Conservation (phyloP, 2,329 filamentous ascomycete genomes). For the Cercospora sp. region DNA sequence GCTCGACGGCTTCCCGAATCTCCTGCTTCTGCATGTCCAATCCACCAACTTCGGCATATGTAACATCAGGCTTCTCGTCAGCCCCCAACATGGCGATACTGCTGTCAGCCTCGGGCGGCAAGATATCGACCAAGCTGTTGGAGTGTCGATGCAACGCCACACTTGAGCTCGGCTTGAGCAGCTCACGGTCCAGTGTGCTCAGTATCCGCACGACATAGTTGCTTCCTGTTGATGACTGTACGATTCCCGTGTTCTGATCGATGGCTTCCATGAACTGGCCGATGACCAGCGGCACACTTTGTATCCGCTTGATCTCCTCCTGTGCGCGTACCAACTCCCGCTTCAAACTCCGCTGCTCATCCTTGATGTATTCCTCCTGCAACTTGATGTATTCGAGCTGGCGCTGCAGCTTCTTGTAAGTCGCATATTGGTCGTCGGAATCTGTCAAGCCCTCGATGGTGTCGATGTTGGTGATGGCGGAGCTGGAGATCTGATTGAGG, state of each 20-base stretch:
- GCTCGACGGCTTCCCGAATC: slow-evolving; percentile 94
- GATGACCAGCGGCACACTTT: slow-evolving; percentile 96
- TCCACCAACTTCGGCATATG: slow-evolving; percentile 95
- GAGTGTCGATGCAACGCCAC: slow-evolving; percentile 97
- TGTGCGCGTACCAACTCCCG: slow-evolving; percentile 94
- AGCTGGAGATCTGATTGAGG: slow-evolving; percentile 68
- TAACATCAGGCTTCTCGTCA: slow-evolving; percentile 97
- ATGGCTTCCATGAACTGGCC: slow-evolving; percentile 99
- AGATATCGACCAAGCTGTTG: slow-evolving; percentile 96
- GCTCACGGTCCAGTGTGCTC: slow-evolving; percentile 95
- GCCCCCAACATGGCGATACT: slow-evolving; percentile 97
- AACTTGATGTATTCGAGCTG: slow-evolving; percentile 97
- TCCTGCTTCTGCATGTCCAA: slow-evolving; percentile 99
- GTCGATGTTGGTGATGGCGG: slow-evolving; percentile 84
- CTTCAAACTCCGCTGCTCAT: slow-evolving; percentile 98
- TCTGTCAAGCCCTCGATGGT: slow-evolving; percentile 83
- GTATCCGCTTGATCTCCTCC: slow-evolving; percentile 99
- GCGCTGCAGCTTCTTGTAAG: slow-evolving; percentile 92
- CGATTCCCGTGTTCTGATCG: slow-evolving; percentile 98
- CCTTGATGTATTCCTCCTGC: slow-evolving; percentile 99
- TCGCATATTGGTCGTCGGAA: slow-evolving; percentile 88
- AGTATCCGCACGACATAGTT: slow-evolving; percentile 99
- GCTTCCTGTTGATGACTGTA: slow-evolving; percentile 95
- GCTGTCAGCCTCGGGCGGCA: slow-evolving; percentile 97
- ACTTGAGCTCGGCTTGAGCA: slow-evolving; percentile 95